Evolutionary conservation across 257 asterid species (phyloP).

Genomic region (Penstemon eatonii): DNA sequence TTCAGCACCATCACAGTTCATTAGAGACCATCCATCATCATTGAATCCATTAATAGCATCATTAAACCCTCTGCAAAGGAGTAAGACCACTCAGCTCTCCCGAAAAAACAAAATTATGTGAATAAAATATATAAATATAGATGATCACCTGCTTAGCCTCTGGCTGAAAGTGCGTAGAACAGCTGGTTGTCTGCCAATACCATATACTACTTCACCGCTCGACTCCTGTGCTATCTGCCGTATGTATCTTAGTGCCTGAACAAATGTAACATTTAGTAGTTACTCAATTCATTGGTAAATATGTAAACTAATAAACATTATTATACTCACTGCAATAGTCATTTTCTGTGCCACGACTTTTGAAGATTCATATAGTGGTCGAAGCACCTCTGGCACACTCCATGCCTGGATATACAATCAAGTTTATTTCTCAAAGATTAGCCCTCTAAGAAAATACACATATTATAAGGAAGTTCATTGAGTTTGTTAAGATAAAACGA

Average conservation of each 20-base stretch:
- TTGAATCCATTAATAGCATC: constrained; percentile 89
- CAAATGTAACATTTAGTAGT: not conserved
- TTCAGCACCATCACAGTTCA: constrained; percentile 75
- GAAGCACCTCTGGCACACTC: constrained; percentile 95
- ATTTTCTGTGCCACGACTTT: constrained; percentile 82
- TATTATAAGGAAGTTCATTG: not conserved
- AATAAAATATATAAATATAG: not conserved
- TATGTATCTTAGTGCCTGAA: constrained; percentile 56
- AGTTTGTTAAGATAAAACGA: too few species aligned
- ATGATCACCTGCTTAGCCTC: constrained; percentile 75
- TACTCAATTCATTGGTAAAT: not conserved
- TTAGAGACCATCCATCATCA: constrained; percentile 92
- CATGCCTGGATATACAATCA: constrained; percentile 57
- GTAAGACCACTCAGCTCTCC: constrained; percentile 1
- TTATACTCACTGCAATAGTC: constrained; percentile 76
- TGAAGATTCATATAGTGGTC: constrained; percentile 95
- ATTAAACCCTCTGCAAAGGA: constrained; percentile 79
- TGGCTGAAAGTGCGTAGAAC: constrained; percentile 94
- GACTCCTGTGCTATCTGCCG: constrained; percentile 95
- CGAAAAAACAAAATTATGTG: not conserved
- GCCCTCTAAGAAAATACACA: not conserved
- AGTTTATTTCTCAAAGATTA: constrained; percentile 5
- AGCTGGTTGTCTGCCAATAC: constrained; percentile 96
- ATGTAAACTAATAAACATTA: constrained; percentile 8
- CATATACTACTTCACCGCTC: constrained; percentile 83